Conservation (phyloP, 2,329 filamentous ascomycete species). For the Ramularia endophylla region DNA sequence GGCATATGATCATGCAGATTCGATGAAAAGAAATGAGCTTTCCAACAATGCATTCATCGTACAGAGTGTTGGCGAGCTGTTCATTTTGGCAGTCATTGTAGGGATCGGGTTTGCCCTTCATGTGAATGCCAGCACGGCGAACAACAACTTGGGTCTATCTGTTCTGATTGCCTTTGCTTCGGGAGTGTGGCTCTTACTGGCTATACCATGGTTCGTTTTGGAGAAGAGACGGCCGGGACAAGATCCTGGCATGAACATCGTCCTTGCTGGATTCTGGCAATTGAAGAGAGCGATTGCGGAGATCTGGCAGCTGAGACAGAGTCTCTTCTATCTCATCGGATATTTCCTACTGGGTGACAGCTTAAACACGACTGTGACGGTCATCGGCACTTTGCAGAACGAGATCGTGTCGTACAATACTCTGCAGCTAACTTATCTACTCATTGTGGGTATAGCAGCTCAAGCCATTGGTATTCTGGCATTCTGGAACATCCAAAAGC, state of each 20-base stretch:
- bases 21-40: slow-evolving; percentile 57
- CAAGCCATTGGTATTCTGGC: slow-evolving; percentile 57
- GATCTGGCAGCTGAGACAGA: slow-evolving; percentile 61
- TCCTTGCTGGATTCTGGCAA: slow-evolving; percentile 59
- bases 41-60: slow-evolving; percentile 60
- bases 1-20: slow-evolving; percentile 57
- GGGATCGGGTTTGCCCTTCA: slow-evolving; percentile 57
- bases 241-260: slow-evolving; percentile 44
- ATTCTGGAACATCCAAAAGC: slow-evolving; percentile 55
- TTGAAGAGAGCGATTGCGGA: slow-evolving; percentile 52
- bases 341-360: slow-evolving; percentile 67
- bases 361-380: slow-evolving; percentile 64
- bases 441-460: slow-evolving; percentile 59
- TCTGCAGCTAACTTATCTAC: slow-evolving; percentile 58
- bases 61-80: slow-evolving; percentile 56
- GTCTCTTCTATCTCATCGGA: slow-evolving; percentile 57
- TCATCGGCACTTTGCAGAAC: slow-evolving; percentile 61
- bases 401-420: slow-evolving; percentile 60
- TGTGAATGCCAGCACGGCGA: slow-evolving; percentile 52
- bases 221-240: slow-evolving; percentile 60
- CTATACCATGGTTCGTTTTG: slow-evolving; percentile 60
- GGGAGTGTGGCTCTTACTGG: slow-evolving; percentile 58
- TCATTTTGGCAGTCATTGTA: slow-evolving; percentile 59
- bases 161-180: slow-evolving; percentile 61
- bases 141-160: slow-evolving; percentile 62